Percentiles rank a stretch among this genome's conserved stretches.
phyloP scores from a whole-genome alignment of 805 yeast species.

The Ogataea henricii region DNA sequence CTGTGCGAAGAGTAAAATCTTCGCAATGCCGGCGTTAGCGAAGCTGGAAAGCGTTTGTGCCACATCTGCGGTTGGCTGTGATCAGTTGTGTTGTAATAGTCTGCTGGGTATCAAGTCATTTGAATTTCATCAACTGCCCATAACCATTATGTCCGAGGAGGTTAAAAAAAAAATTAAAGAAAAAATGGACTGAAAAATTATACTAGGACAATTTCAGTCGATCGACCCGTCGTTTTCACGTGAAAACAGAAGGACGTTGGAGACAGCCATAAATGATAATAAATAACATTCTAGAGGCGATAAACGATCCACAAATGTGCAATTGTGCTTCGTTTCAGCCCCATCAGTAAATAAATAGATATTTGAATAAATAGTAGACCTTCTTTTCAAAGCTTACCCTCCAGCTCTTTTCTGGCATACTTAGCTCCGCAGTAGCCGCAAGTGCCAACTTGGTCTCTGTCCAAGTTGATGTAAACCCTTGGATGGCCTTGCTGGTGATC shows the following conservation, averaged over 20 bases:
- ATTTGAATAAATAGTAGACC: slow-evolving; percentile 17
- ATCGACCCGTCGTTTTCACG: not conserved
- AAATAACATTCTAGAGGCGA: not conserved
- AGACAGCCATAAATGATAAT: not conserved
- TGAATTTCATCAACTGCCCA: not conserved
- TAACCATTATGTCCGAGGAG: not conserved
- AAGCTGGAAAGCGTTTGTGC: not conserved
- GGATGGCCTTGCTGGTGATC: slow-evolving; percentile 84
- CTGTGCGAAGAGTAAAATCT: slow-evolving; percentile 24
- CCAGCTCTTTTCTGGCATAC: slow-evolving; percentile 56
- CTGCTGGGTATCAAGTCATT: not conserved
- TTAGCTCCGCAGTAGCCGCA: slow-evolving; percentile 84
- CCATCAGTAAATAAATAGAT: slow-evolving; percentile 2
- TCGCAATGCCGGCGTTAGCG: not conserved
- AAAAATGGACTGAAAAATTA: not conserved
- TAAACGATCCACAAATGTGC: too few species aligned
- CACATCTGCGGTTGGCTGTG: not conserved
- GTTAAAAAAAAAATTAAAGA: not conserved
- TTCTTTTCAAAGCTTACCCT: slow-evolving; percentile 26
- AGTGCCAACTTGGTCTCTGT: slow-evolving; percentile 66
- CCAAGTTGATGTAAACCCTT: slow-evolving; percentile 76
- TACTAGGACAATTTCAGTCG: not conserved
- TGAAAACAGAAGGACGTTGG: not conserved
- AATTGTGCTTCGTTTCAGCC: not conserved
- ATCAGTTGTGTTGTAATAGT: not conserved